Evolutionary conservation across 345 rosid genomes (phyloP), one percentile per base, ranked within the genome.

Genomic region (Lepidium sativum): DNA sequence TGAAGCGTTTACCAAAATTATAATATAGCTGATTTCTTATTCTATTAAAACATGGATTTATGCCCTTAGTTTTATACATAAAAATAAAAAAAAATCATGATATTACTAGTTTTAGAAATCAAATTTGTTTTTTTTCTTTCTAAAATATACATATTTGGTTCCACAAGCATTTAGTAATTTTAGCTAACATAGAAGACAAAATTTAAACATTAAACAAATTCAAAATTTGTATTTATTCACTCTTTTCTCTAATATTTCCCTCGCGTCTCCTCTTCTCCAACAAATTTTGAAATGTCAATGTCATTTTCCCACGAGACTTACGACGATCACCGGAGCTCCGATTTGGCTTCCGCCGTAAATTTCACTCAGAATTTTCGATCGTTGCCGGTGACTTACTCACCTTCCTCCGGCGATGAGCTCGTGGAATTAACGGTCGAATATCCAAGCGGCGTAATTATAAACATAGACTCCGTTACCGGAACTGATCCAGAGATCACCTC

Each of bases 381-480:
- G 0, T 84, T 91, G 0, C 87, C 88, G 1, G 79, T 52, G 4
- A 70, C 76, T 11, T 77, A 70, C 9, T 73, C 60, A 1, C 73
- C 78, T 16, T 47, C 59, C 47, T 67, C 72, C 0, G 84, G 62
- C 0, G 91, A 87, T 72, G 98, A 92, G n/a, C n/a, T n/a, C n/a
- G n/a, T n/a, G n/a, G n/a, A n/a, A n/a, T 85, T 87, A 15, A 92
- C 98, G 7, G 71, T 81, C 23, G 98, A 92, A 65, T 75, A 66
- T 21, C 88, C 83, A 49, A 91, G 78, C 38, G 96, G 87, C 45
- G 61, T 78, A 0, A 77, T 89, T 61, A 63, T 91, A 15, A 87
- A 94, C 70, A 91, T 92, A 49, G 97, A 89, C 79, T 96, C 98
- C n/a, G 91, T 83, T 5, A 68, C 75, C 20, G 80, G 35, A 17